Conservation (phyloP, 352 stramenopile species). For the Phytophthora kernoviae region DNA sequence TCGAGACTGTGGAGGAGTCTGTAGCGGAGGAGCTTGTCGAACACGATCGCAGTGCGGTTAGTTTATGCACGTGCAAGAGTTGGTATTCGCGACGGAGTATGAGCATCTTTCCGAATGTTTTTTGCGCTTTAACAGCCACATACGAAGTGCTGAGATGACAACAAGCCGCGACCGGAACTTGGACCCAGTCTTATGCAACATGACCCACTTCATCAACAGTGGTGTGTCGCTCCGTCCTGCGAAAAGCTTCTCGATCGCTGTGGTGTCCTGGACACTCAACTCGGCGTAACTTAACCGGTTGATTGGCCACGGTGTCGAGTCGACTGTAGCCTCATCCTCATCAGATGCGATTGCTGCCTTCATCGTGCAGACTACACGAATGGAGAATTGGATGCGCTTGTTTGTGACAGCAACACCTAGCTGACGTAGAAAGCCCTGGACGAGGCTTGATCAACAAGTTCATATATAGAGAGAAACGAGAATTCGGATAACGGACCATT, state of each 20-base stretch:
- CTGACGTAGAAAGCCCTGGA: not conserved
- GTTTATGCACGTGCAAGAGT: slow-evolving; percentile 48
- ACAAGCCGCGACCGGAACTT: slow-evolving; percentile 56
- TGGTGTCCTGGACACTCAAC: slow-evolving; percentile 43
- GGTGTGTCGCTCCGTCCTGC: slow-evolving; percentile 46
- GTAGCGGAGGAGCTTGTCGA: slow-evolving; percentile 7
- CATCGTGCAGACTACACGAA: slow-evolving; percentile 14
- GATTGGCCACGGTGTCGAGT: slow-evolving; percentile 52
- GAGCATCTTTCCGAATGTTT: slow-evolving; percentile 47
- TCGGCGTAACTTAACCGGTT: slow-evolving; percentile 75
- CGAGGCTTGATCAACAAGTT: not conserved
- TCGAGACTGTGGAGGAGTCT: slow-evolving; percentile 30
- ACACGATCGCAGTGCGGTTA: slow-evolving; percentile 39
- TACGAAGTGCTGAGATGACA: slow-evolving; percentile 58
- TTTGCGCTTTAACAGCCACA: slow-evolving; percentile 58
- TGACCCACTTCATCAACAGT: slow-evolving; percentile 67
- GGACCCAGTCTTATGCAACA: slow-evolving; percentile 42
- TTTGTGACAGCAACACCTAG: no score
- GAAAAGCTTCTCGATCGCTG: slow-evolving; percentile 58
- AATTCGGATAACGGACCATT: slow-evolving; percentile 18
- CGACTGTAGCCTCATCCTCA: slow-evolving; percentile 23
- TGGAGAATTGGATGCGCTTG: no score
- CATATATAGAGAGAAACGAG: slow-evolving; percentile 18
- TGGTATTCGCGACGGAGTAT: slow-evolving; percentile 40
- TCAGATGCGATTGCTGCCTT: slow-evolving; percentile 16